Conservation (phyloP, 2,329 filamentous ascomycete genomes). For the Lachnellula arida region DNA sequence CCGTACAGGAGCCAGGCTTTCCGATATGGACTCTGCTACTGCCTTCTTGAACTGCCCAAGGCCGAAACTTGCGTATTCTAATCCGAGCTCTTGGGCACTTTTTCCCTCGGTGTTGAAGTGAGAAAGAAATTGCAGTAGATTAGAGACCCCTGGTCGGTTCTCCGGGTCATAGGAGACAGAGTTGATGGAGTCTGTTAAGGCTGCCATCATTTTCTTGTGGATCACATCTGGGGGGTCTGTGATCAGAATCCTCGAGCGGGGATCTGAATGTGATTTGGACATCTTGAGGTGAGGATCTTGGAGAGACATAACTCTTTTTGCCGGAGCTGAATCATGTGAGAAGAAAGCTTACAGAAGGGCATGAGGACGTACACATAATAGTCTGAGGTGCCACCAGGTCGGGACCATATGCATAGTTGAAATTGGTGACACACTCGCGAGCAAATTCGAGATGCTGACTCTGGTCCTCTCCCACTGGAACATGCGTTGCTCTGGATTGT, state of each 20-base stretch:
- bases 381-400: conserved; percentile 65
- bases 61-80: conserved; percentile 37
- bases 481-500: conserved; percentile 71
- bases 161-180: conserved; percentile 67
- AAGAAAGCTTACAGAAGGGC: background rate
- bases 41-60: conserved; percentile 59
- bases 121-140: conserved; percentile 76
- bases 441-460: conserved; percentile 91
- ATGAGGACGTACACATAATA: conserved; percentile 55
- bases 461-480: conserved; percentile 96
- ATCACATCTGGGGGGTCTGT: conserved; percentile 66
- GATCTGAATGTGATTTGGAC: conserved; percentile 79
- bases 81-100: conserved; percentile 38
- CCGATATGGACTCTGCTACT: conserved; percentile 54
- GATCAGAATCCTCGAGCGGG: conserved; percentile 74
- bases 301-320: conserved; percentile 86
- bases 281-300: conserved; percentile 76
- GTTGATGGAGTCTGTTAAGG: conserved; percentile 69
- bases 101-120: conserved; percentile 52
- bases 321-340: conserved; percentile 40
- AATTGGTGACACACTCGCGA: conserved; percentile 77
- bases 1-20: conserved; percentile 49
- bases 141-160: conserved; percentile 75
- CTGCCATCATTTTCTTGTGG: conserved; percentile 61
- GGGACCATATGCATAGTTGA: conserved; percentile 69